Base-by-base conservation (phyloP, 1,284 basidiomycete genomes). In the Acaromyces ingoldii region DNA sequence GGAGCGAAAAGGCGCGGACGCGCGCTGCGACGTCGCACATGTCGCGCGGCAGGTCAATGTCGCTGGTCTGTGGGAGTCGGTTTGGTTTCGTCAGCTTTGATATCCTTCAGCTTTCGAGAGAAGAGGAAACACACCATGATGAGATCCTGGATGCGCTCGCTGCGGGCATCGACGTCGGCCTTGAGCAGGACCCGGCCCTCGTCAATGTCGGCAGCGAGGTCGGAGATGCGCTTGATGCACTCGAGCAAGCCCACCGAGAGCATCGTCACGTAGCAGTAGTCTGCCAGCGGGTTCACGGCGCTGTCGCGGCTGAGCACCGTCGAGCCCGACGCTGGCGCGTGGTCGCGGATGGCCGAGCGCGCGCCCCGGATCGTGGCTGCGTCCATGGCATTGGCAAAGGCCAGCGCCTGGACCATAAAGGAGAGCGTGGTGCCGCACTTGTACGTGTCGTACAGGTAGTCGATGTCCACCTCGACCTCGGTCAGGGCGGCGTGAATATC, bases 161-260 rank as follows among this genome's bases (percentile, higher is more conserved):
- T 19, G 9, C 19, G 25, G 17, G 7, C 17, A 19, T 40, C 17
- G 9, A 40, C 25, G 19, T 40, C 38, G 9, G 19, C 38, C 7
- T 24, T 19, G 5, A 13, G 22, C 33, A 25, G 6, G 4, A 11
- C 31, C 33, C 17, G 15, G 13, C 30, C 46, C 33, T 42, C 46
- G 15, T 33, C 26, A 2, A 63, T 48, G 49, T 65, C 63, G 3
- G 61, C 62, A 6, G 61, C 50, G 5, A 66, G 55, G 26, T 66
- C 61, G 9, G 53, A 51, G 43, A 63, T 59, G 28, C 56, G 31
- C 51, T 63, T 63, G 49, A 62, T 58, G 33, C 63, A 66, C 15
- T 41, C 57, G 41, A 65, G 37, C 48, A 65, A 29, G 40, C 59
- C 63, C 15, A 57, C 17, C 11, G 54, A 53, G 30, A 62, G 25